These are phyloP conservation scores for Dipteronia dyeriana DNA, from an alignment of 345 rosid genomes.

Conservation along the genomic window DNA sequence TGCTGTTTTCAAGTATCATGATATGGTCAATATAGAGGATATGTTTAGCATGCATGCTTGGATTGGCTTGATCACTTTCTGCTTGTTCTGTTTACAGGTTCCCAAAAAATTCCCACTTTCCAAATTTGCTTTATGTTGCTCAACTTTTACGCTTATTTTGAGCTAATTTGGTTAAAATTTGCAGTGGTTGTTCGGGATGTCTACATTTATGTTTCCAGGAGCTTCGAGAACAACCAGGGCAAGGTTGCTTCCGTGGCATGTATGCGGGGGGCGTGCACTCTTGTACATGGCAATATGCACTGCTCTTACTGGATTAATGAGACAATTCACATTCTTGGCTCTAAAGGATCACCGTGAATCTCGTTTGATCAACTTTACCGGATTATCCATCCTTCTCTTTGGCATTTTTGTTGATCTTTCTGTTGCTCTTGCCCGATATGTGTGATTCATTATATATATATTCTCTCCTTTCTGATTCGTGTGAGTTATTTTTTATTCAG, in stretches of 20 bases:
- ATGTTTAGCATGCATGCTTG: conserved; percentile 81
- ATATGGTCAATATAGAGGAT: conserved; percentile 43
- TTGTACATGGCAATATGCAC: conserved; percentile 70
- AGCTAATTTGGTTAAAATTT: neutral
- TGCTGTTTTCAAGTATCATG: conserved; percentile 83
- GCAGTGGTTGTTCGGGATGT: conserved; percentile 77
- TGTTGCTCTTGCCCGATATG: conserved; percentile 65
- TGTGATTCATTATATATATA: conserved; percentile 22
- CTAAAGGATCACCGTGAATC: conserved; percentile 37
- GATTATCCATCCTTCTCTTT: conserved; percentile 63
- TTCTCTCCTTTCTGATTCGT: neutral
- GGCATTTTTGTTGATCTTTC: conserved; percentile 81
- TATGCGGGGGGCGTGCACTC: conserved; percentile 68
- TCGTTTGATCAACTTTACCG: conserved; percentile 71
- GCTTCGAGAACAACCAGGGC: conserved; percentile 18
- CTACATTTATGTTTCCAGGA: conserved; percentile 40
- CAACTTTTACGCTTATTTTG: neutral
- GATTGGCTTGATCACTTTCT: conserved; percentile 71
- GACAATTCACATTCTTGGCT: conserved; percentile 40
- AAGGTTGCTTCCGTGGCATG: conserved; percentile 67
- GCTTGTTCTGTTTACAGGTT: conserved; percentile 72
- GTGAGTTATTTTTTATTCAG: neutral
- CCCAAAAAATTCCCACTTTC: neutral
- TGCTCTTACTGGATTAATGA: conserved; percentile 81
- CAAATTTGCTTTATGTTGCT: neutral